These are phyloP conservation scores for Salix dunnii DNA, from an alignment of 345 rosid species.

Conservation along the genomic window DNA sequence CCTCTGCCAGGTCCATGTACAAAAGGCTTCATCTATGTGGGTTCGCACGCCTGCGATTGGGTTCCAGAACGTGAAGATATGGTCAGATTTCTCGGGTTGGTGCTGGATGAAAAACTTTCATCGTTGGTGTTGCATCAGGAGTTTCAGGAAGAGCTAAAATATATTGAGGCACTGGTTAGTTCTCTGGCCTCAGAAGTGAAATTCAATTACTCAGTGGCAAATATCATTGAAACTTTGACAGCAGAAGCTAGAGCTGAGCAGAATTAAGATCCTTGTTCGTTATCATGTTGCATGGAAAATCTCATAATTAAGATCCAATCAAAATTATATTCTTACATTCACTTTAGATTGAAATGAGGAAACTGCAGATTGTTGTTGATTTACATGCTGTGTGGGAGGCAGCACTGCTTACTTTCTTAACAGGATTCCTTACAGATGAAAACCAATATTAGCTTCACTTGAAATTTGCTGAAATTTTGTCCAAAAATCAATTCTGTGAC, in stretches of 20 bases:
- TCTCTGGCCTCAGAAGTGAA: constrained; percentile 66
- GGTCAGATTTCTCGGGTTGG: constrained; percentile 50
- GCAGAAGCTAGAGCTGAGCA: constrained; percentile 31
- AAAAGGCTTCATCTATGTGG: constrained; percentile 46
- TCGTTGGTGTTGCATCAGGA: constrained; percentile 55
- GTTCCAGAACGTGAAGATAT: constrained; percentile 70
- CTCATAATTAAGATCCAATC: not conserved
- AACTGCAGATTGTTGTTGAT: too few relatives aligned
- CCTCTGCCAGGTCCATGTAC: constrained; percentile 78
- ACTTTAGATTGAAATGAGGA: not conserved
- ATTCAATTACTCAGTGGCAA: constrained; percentile 40
- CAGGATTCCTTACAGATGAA: too few relatives aligned
- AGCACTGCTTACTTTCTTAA: too few relatives aligned
- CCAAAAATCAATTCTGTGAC: too few relatives aligned
- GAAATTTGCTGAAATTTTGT: too few relatives aligned
- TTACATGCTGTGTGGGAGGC: too few relatives aligned
- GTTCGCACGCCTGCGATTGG: constrained; percentile 65
- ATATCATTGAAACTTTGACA: constrained; percentile 43
- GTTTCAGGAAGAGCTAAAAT: constrained; percentile 68
- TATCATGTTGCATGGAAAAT: not conserved
- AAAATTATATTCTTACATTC: not conserved
- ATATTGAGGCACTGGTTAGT: constrained; percentile 40
- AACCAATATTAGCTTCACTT: too few relatives aligned
- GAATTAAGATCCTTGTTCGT: constrained; percentile 11
- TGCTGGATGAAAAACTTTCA: constrained; percentile 69